Evolutionary conservation across 345 rosid genomes (phyloP), one percentile per base, ranked within the genome.

Genomic region (Aquilaria malaccensis): DNA sequence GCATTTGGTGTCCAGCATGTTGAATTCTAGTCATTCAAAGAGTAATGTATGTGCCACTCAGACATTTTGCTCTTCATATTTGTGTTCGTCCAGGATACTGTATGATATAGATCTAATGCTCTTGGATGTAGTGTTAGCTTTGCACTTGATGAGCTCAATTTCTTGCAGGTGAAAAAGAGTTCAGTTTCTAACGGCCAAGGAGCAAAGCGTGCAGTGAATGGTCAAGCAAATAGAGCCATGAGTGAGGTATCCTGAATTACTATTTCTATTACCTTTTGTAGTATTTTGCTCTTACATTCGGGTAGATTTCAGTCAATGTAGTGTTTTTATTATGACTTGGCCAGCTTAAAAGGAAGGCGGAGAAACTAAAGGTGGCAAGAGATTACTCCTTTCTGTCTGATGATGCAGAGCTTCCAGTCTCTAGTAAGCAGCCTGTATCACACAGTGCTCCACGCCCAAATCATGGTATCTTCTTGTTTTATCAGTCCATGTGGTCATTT

Each of bases 301-400:
- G 12, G 50, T 52, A 50, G 52, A 50, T n/a, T 59, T 53, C 60
- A 31, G 30, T 65, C 31, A 61, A 47, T 49, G 51, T 33, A 66
- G 31, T 70, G 33, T 14, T 11, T 33, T 55, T 47, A 50, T 59
- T 58, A 33, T 41, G 68, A 45, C 33, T 13, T 33, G 56, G 60
- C 62, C 83, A 88, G 96, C 43, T 73, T 62, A 74, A 76, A 64
- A 75, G 55, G 53, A 86, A 85, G 79, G 95, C 74, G 61, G 85
- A 88, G 66, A 76, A 82, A 55, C 79, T 91, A 14, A 94, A 86
- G 76, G 82, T 72, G 56, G 79, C 87, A 5, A 80, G 97, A 73
- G 99, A 94, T 70, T 94, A 94, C 78, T 94, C 99, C 22, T 94
- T 90, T 64, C 79, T 94, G 52, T 77, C 91, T 10, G 93, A 94